Percentiles rank a stretch among this genome's conserved stretches.
These are phyloP conservation scores for Begonia masoniana DNA, from an alignment of 306 rosid species.

Conservation along the genomic window DNA sequence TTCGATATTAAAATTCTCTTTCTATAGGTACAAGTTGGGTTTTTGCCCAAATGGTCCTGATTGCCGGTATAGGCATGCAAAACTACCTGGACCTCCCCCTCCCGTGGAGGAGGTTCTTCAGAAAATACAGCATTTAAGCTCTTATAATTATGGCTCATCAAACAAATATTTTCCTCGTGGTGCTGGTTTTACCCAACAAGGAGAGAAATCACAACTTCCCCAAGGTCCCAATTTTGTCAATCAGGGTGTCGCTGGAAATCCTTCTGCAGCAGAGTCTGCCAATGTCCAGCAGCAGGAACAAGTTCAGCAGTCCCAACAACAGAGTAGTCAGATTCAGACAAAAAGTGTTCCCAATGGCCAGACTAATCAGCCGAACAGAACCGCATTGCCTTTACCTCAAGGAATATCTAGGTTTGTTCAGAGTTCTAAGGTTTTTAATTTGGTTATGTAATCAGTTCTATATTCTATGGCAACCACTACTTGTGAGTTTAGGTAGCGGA, in stretches of 20 bases:
- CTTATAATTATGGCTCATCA: conserved; percentile 50
- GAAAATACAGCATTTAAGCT: conserved; percentile 84
- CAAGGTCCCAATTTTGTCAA: conserved; percentile 39
- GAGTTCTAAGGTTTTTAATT: conserved; percentile 60
- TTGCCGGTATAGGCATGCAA: conserved; percentile 96
- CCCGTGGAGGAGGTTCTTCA: conserved; percentile 94
- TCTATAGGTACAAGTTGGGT: conserved; percentile 92
- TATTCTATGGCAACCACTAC: not conserved
- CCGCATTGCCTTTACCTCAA: conserved; percentile 73
- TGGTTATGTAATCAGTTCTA: conserved; percentile 26
- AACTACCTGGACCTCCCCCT: conserved; percentile 92
- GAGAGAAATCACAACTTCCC: conserved; percentile 59
- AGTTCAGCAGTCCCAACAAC: conserved; percentile 67
- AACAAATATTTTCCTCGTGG: conserved; percentile 69
- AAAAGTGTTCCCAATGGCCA: conserved; percentile 56
- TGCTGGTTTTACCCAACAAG: conserved; percentile 48
- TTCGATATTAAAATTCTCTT: conserved; percentile 6
- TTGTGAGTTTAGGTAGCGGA: no score
- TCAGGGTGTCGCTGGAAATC: conserved; percentile 57
- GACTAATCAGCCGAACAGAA: conserved; percentile 61
- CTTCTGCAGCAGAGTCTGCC: conserved; percentile 59
- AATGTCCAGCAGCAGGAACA: conserved; percentile 74
- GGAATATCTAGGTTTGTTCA: conserved; percentile 98
- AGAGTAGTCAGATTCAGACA: conserved; percentile 40
- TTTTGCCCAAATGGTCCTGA: conserved; percentile 99